Conservation (phyloP, 2,329 filamentous ascomycete genomes). For the Pseudogymnoascus sp. region DNA sequence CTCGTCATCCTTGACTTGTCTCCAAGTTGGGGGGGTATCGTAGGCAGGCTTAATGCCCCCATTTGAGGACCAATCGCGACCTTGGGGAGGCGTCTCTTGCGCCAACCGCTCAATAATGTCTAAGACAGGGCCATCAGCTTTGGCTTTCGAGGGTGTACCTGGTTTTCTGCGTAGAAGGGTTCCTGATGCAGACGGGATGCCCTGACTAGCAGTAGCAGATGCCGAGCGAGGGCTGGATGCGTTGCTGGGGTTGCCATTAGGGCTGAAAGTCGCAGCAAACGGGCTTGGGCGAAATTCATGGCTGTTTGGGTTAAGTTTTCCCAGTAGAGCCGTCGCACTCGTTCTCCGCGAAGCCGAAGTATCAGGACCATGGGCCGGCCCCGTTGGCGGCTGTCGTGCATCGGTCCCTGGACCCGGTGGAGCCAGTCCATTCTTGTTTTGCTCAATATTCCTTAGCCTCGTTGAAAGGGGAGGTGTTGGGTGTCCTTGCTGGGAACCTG, state of each 20-base stretch:
- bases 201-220: conserved; percentile 27
- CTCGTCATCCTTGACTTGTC: conserved; percentile 56
- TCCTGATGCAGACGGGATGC: conserved; percentile 30
- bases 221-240: conserved; percentile 63
- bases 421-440: conserved; percentile 8
- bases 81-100: conserved; percentile 42
- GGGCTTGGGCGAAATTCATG: conserved; percentile 81
- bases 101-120: conserved; percentile 54
- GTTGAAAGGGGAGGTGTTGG: conserved; percentile 17
- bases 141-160: conserved; percentile 47
- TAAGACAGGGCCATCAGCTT: conserved; percentile 46
- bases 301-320: conserved; percentile 56
- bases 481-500: background rate
- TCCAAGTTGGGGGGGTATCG: conserved; percentile 80
- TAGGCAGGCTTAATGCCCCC: conserved; percentile 78
- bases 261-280: conserved; percentile 73
- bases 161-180: conserved; percentile 63
- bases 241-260: conserved; percentile 50
- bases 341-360: conserved; percentile 45
- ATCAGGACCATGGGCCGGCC: conserved; percentile 53
- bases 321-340: conserved; percentile 42
- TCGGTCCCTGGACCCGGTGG: conserved; percentile 45
- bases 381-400: conserved; percentile 62
- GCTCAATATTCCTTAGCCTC: conserved; percentile 23
- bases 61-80: conserved; percentile 63